phyloP scores from a whole-genome alignment of 495 filamentous ascomycete genomes.

The Bryoglossum gracile region DNA sequence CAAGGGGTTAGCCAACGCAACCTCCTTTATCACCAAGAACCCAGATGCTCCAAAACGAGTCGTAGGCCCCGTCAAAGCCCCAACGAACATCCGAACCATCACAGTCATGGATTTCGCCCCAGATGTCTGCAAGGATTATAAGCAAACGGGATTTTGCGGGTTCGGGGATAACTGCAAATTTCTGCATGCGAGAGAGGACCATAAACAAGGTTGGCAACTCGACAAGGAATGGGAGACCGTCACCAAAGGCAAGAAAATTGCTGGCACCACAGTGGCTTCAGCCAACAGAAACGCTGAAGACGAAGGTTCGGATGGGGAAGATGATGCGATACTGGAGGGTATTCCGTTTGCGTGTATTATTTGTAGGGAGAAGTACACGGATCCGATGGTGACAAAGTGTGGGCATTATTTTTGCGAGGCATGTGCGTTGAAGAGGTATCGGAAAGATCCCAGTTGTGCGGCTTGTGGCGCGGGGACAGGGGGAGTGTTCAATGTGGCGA shows the following conservation, averaged over 20 bases:
- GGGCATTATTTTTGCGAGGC: conserved; percentile 92
- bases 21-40: conserved; percentile 72
- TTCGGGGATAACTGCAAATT: conserved; percentile 85
- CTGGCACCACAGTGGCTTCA: conserved; percentile 55
- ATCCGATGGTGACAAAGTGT: conserved; percentile 82
- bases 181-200: conserved; percentile 78
- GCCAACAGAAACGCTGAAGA: conserved; percentile 42
- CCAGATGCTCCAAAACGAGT: conserved; percentile 64
- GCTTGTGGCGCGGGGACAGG: conserved; percentile 77
- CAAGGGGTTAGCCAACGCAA: conserved; percentile 64
- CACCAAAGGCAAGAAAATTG: conserved; percentile 66
- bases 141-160: conserved; percentile 78
- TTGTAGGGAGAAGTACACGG: conserved; percentile 72
- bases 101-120: conserved; percentile 89
- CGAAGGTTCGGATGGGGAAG: conserved; percentile 58
- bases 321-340: conserved; percentile 70
- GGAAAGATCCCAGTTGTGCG: conserved; percentile 70
- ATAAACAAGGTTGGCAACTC: conserved; percentile 90
- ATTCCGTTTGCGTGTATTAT: conserved; percentile 97
- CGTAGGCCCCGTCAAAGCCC: conserved; percentile 81
- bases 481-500: conserved; percentile 86
- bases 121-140: conserved; percentile 94
- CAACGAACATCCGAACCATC: conserved; percentile 84
- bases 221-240: conserved; percentile 88
- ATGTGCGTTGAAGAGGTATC: conserved; percentile 79